phyloP scores from a whole-genome alignment of 192 early-diverging fungal species.

The Globomyces pollinis-pini region DNA sequence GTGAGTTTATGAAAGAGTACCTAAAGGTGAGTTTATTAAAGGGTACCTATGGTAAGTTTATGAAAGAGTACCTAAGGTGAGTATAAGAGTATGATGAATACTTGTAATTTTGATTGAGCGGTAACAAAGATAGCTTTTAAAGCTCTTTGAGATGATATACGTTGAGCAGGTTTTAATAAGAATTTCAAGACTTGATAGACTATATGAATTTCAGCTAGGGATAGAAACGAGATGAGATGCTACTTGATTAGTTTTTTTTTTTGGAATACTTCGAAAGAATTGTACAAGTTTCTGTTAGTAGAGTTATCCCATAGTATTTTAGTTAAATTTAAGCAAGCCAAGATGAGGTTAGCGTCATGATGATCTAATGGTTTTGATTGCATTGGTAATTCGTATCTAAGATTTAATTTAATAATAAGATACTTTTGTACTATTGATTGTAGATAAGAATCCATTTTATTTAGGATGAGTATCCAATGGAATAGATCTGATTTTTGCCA shows the following conservation, averaged over 20 bases:
- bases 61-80: too few species aligned
- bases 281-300: slow-evolving; percentile 90
- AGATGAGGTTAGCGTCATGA: slow-evolving; percentile 41
- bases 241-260: slow-evolving; percentile 32
- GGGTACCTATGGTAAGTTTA: too few species aligned
- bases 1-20: too few species aligned
- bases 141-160: slow-evolving; percentile 72
- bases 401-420: too few species aligned
- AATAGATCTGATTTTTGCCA: slow-evolving; percentile 87
- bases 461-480: slow-evolving; percentile 91
- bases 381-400: slow-evolving; percentile 54
- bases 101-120: slow-evolving; percentile 25
- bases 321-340: slow-evolving; percentile 69
- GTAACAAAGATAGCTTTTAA: slow-evolving; percentile 36
- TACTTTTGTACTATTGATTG: slow-evolving; percentile 45
- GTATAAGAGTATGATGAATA: too few species aligned
- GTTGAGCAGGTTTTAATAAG: slow-evolving; percentile 79
- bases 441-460: slow-evolving; percentile 35
- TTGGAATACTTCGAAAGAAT: slow-evolving; percentile 83
- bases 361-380: slow-evolving; percentile 55
- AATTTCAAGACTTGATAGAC: slow-evolving; percentile 71
- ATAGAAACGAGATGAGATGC: slow-evolving; percentile 74
- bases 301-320: slow-evolving; percentile 85
- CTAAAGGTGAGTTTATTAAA: too few species aligned
- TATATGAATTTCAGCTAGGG: slow-evolving; percentile 71